phyloP scores from a whole-genome alignment of 805 yeast species.

The Yarrowia sp. region DNA sequence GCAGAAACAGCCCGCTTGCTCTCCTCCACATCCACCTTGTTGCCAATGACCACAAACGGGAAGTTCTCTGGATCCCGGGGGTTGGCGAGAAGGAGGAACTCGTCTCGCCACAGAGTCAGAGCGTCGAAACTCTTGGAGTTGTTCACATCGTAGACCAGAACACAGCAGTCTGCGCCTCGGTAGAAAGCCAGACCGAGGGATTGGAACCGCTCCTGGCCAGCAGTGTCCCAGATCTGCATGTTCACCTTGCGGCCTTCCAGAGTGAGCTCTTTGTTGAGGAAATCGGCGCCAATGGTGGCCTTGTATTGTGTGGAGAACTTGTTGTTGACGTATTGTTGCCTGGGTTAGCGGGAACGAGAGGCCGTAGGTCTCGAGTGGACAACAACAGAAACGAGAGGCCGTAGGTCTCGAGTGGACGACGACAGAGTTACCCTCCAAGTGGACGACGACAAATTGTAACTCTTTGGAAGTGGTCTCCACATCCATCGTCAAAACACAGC shows the following conservation, averaged over 20 bases:
- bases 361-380: no score
- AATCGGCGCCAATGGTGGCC: constrained; percentile 98
- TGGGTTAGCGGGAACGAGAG: neutral
- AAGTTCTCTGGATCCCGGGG: constrained; percentile 92
- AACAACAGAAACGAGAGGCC: no score
- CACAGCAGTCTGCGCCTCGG: constrained; percentile 98
- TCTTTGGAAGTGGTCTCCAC: no score
- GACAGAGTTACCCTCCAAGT: no score
- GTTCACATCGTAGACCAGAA: constrained; percentile 92
- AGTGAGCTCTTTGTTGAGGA: constrained; percentile 85
- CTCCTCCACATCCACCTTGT: constrained; percentile 94
- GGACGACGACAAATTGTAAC: no score
- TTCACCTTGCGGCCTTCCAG: constrained; percentile 85
- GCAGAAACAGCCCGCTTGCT: constrained; percentile 74
- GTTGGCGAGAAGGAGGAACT: constrained; percentile 90
- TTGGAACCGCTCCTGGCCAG: constrained; percentile 98
- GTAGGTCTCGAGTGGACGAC: no score
- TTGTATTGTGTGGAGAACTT: constrained; percentile 95
- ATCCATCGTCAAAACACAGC: no score
- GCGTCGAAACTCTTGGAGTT: constrained; percentile 92
- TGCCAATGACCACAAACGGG: constrained; percentile 94
- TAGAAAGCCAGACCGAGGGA: constrained; percentile 96
- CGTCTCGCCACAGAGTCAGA: constrained; percentile 92
- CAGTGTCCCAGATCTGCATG: constrained; percentile 93
- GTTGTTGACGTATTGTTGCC: constrained; percentile 91